Base-by-base conservation (phyloP, 129 eudicot species). In the Arctium minus region DNA sequence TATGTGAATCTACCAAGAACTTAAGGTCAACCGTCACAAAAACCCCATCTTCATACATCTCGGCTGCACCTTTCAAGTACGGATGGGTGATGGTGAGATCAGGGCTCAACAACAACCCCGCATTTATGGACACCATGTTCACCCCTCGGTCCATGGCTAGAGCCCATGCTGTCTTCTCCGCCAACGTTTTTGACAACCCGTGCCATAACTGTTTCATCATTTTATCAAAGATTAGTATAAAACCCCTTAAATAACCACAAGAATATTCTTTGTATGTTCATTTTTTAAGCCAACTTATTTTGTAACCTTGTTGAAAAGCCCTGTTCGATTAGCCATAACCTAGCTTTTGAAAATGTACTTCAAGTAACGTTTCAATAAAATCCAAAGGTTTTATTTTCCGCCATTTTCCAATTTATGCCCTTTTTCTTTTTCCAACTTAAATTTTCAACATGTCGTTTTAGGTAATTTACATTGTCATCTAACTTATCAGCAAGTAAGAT, bases 131-230 rank as follows among this genome's bases (percentile, higher is more conserved):
- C n/a, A 92, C 97, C 97, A 94, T 94, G 90, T 84, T 92, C 72
- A 94, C 88, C 82, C 87, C 98, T 83, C 98, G 75, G 94, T 94
- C 98, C 97, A 91, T 92, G 29, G 98, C 98, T 53, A 94, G 60
- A 8, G 98, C 97, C 98, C 97, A 92, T 0, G 97, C 97, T 2
- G 92, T 85, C 88, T 89, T 94, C 82, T 94, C 98, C 0, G 94
- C 96, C 11, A 89, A 64, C 2, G 98, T 92, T 80, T 94, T 94
- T 12, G 98, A 91, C 39, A 94, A 70, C 31, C 96, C 98, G 36
- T 94, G 94, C 98, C 98, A 94, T 83, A 94, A 75, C 97, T 94
- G 89, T 75, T 22, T 38, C 81, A 80, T 72, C 48, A 27, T 22
- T 40, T 79, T 44, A 69, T 29, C 22, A 39, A 39, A 2, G 27